Evolutionary conservation across 2,329 filamentous ascomycete species (phyloP).

Genomic region (Calonectria crousiana): DNA sequence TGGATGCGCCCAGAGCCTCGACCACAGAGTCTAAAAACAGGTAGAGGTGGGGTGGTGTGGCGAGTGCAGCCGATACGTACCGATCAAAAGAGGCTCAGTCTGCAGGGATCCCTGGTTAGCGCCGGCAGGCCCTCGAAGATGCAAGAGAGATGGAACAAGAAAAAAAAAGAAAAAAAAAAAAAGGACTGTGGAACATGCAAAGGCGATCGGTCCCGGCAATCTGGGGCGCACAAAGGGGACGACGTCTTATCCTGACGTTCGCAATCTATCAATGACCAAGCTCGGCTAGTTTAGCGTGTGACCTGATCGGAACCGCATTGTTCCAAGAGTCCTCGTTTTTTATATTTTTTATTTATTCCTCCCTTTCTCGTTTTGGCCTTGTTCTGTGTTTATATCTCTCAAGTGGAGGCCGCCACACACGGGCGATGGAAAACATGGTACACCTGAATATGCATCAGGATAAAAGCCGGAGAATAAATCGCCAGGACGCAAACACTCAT

Average conservation of each 20-base stretch:
- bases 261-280: neutral
- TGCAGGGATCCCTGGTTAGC: slow-evolving; percentile 19
- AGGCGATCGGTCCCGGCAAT: slow-evolving; percentile 3
- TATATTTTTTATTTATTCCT: neutral
- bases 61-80: slow-evolving; percentile 1
- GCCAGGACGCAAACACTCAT: neutral
- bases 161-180: neutral
- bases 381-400: slow-evolving; percentile 2
- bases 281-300: neutral
- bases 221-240: neutral
- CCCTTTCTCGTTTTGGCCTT: neutral
- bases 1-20: slow-evolving; percentile 1
- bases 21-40: neutral
- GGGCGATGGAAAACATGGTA: neutral
- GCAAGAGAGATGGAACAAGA: slow-evolving; percentile 6
- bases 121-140: slow-evolving; percentile 13
- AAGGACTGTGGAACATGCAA: slow-evolving; percentile 5
- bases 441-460: neutral
- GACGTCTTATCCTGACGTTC: neutral
- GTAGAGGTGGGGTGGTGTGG: slow-evolving; percentile 10
- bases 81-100: neutral
- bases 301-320: neutral
- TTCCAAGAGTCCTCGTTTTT: neutral
- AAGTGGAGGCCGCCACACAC: neutral
- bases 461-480: neutral